These are phyloP conservation scores for Dryas alaskensis DNA, from an alignment of 306 rosid genomes.

Conservation along the genomic window DNA sequence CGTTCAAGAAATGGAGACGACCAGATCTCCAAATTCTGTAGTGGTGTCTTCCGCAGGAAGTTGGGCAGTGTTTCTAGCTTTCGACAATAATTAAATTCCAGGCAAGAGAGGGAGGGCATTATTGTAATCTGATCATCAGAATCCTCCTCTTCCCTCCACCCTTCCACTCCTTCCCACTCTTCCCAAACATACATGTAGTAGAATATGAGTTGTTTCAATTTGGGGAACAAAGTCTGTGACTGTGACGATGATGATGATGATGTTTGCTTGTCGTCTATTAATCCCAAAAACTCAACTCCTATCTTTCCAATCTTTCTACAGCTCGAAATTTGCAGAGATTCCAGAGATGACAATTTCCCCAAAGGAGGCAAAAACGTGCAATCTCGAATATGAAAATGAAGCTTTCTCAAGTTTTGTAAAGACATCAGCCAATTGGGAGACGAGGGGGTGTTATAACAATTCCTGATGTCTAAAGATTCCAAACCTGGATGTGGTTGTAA, in stretches of 20 bases:
- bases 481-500: constrained; percentile 17
- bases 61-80: constrained; percentile 4
- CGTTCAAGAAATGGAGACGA: not conserved
- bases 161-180: too few species aligned
- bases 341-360: constrained; percentile 9
- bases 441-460: not conserved
- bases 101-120: too few species aligned
- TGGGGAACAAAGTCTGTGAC: too few species aligned
- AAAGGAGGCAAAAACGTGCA: constrained; percentile 11
- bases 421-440: constrained; percentile 16
- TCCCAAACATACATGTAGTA: too few species aligned
- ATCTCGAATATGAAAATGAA: not conserved
- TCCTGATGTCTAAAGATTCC: not conserved
- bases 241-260: too few species aligned
- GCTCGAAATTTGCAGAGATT: not conserved
- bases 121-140: too few species aligned
- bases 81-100: too few species aligned
- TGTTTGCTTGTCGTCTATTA: too few species aligned
- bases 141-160: too few species aligned
- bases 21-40: not conserved
- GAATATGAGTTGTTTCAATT: too few species aligned
- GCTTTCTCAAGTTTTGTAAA: not conserved
- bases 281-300: too few species aligned
- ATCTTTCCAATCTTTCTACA: too few species aligned
- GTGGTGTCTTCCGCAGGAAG: constrained; percentile 11